These are phyloP conservation scores for Crithidia sp. DNA, from an alignment of 208 protist species.

Conservation along the genomic window DNA sequence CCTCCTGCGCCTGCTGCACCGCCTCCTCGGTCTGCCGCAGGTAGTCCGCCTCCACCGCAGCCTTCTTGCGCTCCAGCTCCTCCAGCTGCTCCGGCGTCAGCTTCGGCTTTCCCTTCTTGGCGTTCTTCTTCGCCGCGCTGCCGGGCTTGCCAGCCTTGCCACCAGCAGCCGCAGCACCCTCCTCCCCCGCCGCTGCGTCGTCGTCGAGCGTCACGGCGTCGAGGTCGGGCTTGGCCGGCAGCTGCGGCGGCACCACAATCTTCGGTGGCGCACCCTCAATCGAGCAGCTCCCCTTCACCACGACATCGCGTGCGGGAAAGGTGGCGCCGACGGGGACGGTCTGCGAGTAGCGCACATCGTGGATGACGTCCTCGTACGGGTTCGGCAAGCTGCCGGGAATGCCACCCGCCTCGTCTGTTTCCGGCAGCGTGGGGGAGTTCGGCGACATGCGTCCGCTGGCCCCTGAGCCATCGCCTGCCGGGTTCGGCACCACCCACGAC, in stretches of 20 bases:
- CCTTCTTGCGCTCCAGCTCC: constrained; percentile 66
- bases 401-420: not conserved
- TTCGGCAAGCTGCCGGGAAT: not conserved
- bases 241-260: constrained; percentile 71
- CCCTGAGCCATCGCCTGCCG: not conserved
- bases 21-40: constrained; percentile 70
- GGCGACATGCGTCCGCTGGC: not conserved
- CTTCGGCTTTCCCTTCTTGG: constrained; percentile 61
- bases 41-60: constrained; percentile 60
- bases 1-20: constrained; percentile 54
- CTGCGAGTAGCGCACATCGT: constrained; percentile 24
- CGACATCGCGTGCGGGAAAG: constrained; percentile 50
- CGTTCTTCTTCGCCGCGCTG: constrained; percentile 19
- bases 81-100: constrained; percentile 66
- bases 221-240: constrained; percentile 43
- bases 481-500: constrained; percentile 1
- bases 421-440: no score
- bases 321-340: constrained; percentile 40
- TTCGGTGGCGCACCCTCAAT: constrained; percentile 67
- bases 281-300: constrained; percentile 46
- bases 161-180: not conserved
- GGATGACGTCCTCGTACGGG: constrained; percentile 35
- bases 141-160: constrained; percentile 19
- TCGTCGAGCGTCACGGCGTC: constrained; percentile 27
- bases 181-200: not conserved